Percentiles rank a stretch among this genome's conserved stretches.
phyloP scores from a whole-genome alignment of 768 basidiomycete genomes.

The Leccinellum albellum region DNA sequence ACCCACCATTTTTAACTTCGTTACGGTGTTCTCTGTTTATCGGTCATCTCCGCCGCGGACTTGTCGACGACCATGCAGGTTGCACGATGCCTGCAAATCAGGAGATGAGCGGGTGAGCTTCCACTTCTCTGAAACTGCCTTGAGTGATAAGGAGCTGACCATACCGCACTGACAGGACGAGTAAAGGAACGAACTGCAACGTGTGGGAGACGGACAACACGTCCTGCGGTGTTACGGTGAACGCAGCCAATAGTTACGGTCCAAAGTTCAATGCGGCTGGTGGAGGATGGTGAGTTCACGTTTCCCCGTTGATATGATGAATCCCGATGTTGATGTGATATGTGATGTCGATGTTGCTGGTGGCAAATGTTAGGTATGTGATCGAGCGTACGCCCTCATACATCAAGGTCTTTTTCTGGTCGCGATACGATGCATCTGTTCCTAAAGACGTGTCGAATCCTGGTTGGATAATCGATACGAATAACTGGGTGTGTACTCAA shows the following conservation, averaged over 20 bases:
- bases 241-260: slow-evolving; percentile 29
- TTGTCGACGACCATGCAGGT: slow-evolving; percentile 7
- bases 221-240: slow-evolving; percentile 31
- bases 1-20: not conserved
- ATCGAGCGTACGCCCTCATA: slow-evolving; percentile 30
- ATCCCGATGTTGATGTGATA: not conserved
- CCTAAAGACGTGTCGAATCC: slow-evolving; percentile 33
- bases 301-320: not conserved
- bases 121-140: not conserved
- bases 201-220: slow-evolving; percentile 27
- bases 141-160: not conserved
- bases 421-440: slow-evolving; percentile 25
- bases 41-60: not conserved
- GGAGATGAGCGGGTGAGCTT: slow-evolving; percentile 29
- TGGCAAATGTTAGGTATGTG: slow-evolving; percentile 31
- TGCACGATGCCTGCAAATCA: slow-evolving; percentile 34
- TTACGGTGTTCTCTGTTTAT: not conserved
- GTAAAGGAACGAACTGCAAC: slow-evolving; percentile 29
- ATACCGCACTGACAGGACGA: slow-evolving; percentile 9
- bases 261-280: slow-evolving; percentile 33
- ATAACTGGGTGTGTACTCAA: slow-evolving; percentile 22
- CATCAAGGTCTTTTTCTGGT: slow-evolving; percentile 41
- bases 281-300: slow-evolving; percentile 33
- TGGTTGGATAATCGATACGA: slow-evolving; percentile 14
- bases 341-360: not conserved